Percentiles rank a stretch among this genome's conserved stretches.
Evolutionary conservation across 108 stramenopile genomes (phyloP).

Genomic region (Mayamaea pseudoterrestris): DNA sequence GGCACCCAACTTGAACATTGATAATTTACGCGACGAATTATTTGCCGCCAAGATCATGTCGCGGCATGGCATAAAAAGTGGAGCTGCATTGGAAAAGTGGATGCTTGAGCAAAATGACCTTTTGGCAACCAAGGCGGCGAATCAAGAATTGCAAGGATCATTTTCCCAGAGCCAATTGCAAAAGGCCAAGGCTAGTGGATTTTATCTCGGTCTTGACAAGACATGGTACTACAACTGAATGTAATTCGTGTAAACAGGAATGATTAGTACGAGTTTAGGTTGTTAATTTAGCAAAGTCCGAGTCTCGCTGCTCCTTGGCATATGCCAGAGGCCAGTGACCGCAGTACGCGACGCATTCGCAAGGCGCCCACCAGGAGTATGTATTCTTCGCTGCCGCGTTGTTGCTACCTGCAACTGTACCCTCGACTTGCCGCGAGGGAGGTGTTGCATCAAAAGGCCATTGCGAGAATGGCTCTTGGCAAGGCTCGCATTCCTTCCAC

Average conservation of each 20-base stretch:
- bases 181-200: slow-evolving; percentile 51
- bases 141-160: slow-evolving; percentile 6
- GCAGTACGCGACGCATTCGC: slow-evolving; percentile 15
- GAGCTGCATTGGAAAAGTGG: slow-evolving; percentile 37
- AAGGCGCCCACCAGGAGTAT: slow-evolving; percentile 20
- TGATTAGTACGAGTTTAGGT: no score
- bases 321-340: slow-evolving; percentile 16
- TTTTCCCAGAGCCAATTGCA: slow-evolving; percentile 34
- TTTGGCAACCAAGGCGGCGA: slow-evolving; percentile 17
- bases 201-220: slow-evolving; percentile 75
- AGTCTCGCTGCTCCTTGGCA: slow-evolving; percentile 9
- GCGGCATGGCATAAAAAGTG: slow-evolving; percentile 30
- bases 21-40: slow-evolving; percentile 76
- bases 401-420: no score
- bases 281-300: slow-evolving; percentile 15
- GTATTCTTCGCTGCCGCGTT: background rate
- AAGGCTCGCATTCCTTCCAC: slow-evolving; percentile 21
- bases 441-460: slow-evolving; percentile 1
- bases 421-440: slow-evolving; percentile 2
- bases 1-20: slow-evolving; percentile 76
- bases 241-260: no score
- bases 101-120: slow-evolving; percentile 39
- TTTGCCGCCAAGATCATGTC: slow-evolving; percentile 58
- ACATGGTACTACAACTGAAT: slow-evolving; percentile 49
- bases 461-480: slow-evolving; percentile 18